Evolutionary conservation across 257 asterid species (phyloP), one percentile per base, ranked within the genome.

Genomic region (Solanum dulcamara): DNA sequence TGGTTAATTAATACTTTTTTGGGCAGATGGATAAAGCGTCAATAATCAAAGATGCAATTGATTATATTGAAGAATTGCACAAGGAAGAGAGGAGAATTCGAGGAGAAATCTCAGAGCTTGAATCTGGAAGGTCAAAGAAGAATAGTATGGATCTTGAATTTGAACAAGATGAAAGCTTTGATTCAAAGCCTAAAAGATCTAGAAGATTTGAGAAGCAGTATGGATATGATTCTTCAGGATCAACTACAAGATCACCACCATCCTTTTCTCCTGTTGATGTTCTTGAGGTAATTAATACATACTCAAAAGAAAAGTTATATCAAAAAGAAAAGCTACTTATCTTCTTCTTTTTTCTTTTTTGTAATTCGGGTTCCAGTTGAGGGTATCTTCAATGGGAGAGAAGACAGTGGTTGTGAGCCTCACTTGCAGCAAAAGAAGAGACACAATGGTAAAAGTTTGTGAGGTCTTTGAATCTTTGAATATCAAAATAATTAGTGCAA

Each of bases 11-110:
- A n/a, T n/a, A 53, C 62, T n/a, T n/a, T 9, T 9, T 85, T 30
- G 28, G 3, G 57, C 57, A 96, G 98, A 90, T 96, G 98, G 99
- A 96, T 89, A 96, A 96, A 82, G 99, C 99, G 0, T 96, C 99
- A 7, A 94, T 92, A 5, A 90, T 96, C 46, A 96, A 93, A 87
- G 99, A 96, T 85, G 99, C 99, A 1, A 96, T 96, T 26, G 94
- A 87, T 71, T 91, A 96, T 83, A 96, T 96, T 60, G 88, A 91
- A 81, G 84, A 91, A 20, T 85, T 96, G 75, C 94, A 92, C 1
- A 93, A 90, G 0, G 93, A 96, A 82, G 94, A 96, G 91, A 87
- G 85, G 84, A 88, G 82, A 62, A 89, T 96, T 60, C 84, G 88
- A 81, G 89, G 89, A 0, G 98, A 96, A 81, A 91, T 96, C n/a